A percentile compares a stretch with the other conserved stretches of the same genome.
Conservation (phyloP, 495 filamentous ascomycete genomes). For the Podospora appendiculata region DNA sequence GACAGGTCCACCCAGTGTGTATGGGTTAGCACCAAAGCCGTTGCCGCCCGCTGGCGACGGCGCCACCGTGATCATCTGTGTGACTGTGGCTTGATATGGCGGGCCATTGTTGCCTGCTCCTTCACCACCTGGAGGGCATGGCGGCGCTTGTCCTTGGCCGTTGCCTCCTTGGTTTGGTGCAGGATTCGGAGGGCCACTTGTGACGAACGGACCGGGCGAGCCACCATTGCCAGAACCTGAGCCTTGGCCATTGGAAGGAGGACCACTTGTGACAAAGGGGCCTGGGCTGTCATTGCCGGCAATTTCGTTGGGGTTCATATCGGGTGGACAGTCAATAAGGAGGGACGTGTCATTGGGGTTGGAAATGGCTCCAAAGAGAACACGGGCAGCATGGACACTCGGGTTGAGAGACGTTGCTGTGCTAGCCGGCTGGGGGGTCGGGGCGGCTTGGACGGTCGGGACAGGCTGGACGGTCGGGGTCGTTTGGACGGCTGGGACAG, state of each 20-base stretch:
- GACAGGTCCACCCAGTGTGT: too few species aligned
- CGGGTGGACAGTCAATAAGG: slow-evolving; percentile 1
- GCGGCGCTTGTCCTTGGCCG: not conserved
- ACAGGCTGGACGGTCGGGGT: not conserved
- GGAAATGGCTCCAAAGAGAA: not conserved
- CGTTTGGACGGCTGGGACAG: slow-evolving; percentile 1
- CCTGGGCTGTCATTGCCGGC: slow-evolving; percentile 1
- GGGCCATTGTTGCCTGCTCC: not conserved
- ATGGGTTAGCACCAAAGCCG: too few species aligned
- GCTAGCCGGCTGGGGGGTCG: too few species aligned
- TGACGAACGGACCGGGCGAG: slow-evolving; percentile 1
- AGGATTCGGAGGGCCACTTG: slow-evolving; percentile 1
- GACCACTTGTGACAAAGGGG: slow-evolving; percentile 9
- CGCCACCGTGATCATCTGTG: not conserved
- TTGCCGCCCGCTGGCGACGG: not conserved
- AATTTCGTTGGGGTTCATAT: not conserved
- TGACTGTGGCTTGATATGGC: not conserved
- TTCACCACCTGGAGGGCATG: not conserved
- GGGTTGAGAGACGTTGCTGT: slow-evolving; percentile 7
- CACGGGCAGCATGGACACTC: not conserved
- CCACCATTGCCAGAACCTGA: too few species aligned
- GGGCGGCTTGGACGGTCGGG: not conserved
- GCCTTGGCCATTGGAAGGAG: not conserved
- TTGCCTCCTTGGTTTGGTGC: not conserved
- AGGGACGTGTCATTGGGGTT: slow-evolving; percentile 2